These are phyloP conservation scores for Zea mays DNA, from an alignment of 176 grass and related monocot species.

Conservation along the genomic window DNA sequence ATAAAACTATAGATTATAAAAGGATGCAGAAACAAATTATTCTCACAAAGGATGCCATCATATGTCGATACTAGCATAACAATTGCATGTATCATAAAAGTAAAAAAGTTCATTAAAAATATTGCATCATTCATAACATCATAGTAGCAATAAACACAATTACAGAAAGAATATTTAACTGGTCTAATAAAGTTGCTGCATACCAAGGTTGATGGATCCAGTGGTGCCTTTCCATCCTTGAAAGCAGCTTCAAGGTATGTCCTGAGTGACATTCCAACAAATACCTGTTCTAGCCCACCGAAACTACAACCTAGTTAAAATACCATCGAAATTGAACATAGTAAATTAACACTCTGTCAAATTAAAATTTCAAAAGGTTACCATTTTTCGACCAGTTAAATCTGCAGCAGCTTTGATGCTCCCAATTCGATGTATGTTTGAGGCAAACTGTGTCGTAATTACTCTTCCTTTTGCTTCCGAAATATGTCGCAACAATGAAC, in stretches of 20 bases:
- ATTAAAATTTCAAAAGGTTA: slow-evolving; percentile 38
- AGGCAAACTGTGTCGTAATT: slow-evolving; percentile 97
- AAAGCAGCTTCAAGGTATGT: slow-evolving; percentile 99
- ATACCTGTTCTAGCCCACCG: slow-evolving; percentile 68
- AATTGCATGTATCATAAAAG: slow-evolving; percentile 27
- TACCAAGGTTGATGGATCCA: slow-evolving; percentile 99
- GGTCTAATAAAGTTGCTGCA: slow-evolving; percentile 32
- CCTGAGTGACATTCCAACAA: slow-evolving; percentile 97
- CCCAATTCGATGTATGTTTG: slow-evolving; percentile 98
- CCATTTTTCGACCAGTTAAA: slow-evolving; percentile 87
- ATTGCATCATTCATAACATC: slow-evolving; percentile 25
- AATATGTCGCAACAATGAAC: slow-evolving; percentile 72
- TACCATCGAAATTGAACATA: slow-evolving; percentile 18
- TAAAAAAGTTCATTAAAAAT: background rate
- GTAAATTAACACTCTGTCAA: slow-evolving; percentile 11
- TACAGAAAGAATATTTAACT: background rate
- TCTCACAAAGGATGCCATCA: background rate
- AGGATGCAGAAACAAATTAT: slow-evolving; percentile 1
- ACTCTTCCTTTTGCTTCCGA: slow-evolving; percentile 98
- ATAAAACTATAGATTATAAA: slow-evolving; percentile 6
- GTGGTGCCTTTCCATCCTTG: slow-evolving; percentile 95
- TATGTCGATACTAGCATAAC: slow-evolving; percentile 26
- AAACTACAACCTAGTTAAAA: slow-evolving; percentile 37
- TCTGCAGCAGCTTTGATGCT: slow-evolving; percentile 98
- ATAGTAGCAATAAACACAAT: background rate